Evolutionary conservation across 108 stramenopile genomes (phyloP).

Genomic region (Cylindrotheca closterium): DNA sequence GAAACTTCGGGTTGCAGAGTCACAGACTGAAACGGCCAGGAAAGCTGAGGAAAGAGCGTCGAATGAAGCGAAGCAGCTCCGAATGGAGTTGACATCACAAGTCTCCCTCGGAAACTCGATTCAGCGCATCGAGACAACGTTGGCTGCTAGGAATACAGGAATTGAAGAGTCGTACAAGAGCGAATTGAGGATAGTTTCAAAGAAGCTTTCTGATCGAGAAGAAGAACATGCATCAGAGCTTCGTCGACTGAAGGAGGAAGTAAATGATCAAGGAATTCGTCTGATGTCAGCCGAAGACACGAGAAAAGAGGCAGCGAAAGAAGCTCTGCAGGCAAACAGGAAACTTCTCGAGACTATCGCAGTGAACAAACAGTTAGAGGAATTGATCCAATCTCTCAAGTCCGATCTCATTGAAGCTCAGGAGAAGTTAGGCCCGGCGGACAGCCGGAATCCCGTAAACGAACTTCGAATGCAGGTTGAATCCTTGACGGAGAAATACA

Average conservation of each 20-base stretch:
- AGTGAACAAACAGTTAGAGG: constrained; percentile 17
- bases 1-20: constrained; percentile 56
- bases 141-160: constrained; percentile 57
- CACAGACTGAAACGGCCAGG: constrained; percentile 66
- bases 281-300: constrained; percentile 36
- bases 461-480: constrained; percentile 50
- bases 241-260: constrained; percentile 49
- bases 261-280: constrained; percentile 51
- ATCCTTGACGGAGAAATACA: constrained; percentile 55
- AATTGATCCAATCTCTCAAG: constrained; percentile 30
- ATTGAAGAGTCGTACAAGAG: constrained; percentile 51
- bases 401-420: constrained; percentile 45
- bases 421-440: constrained; percentile 45
- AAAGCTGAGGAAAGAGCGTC: constrained; percentile 54
- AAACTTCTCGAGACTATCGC: constrained; percentile 12
- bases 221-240: constrained; percentile 38
- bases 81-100: constrained; percentile 67
- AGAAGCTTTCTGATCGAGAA: constrained; percentile 31
- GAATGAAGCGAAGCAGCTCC: constrained; percentile 56
- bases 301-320: constrained; percentile 33
- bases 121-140: constrained; percentile 78
- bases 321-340: constrained; percentile 33
- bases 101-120: constrained; percentile 69
- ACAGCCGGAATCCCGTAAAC: constrained; percentile 44
- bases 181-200: constrained; percentile 39